Evolutionary conservation across 768 basidiomycete genomes (phyloP), one percentile per base, ranked within the genome.

Genomic region (Glaciozyma antarctica): DNA sequence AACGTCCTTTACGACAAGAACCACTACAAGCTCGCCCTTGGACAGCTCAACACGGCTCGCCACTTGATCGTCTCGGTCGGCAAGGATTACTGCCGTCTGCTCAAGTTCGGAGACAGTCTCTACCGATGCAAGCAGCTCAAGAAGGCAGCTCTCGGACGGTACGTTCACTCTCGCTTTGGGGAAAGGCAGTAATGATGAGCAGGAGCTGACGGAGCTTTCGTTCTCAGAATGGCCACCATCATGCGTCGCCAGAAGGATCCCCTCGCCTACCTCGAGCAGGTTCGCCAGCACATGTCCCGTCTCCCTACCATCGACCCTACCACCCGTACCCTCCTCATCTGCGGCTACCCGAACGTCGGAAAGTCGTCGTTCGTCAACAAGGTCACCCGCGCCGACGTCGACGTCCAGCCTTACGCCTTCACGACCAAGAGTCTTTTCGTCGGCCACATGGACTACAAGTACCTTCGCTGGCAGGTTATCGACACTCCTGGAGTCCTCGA

Each of bases 321-420:
- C 78, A 97, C 95, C 26, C 86, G 95, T 59, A 99, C 95, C 0
- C 86, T 99, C 66, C 84, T 99, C 69, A 88, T 99, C 73, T 98
- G 95, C 75, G 95, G 95, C 62, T 99, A 98, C 79, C 95, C 95
- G 22, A 99, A 99, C 76, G 95, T 99, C 75, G 95, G 95, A 63
- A 99, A 99, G 80, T 95, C 92, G 19, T 94, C 91, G 28, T 99
- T 99, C 78, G 92, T 99, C 73, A 99, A 99, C 85, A 98, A 98
- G 78, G 90, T 99, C 75, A 98, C 95, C 26, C 87, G 95, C 58
- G 95, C 94, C 59, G 95, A 99, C 75, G 95, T 99, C 73, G 95
- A 99, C 76, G 95, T 99, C 38, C 94, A 99, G 77, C 94, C 94
- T 45, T 99, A 98, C 75, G 95, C 95, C 1, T 99, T 99, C 81